phyloP scores from a whole-genome alignment of 2,329 filamentous ascomycete species.

The Neofusicoccum parvum region DNA sequence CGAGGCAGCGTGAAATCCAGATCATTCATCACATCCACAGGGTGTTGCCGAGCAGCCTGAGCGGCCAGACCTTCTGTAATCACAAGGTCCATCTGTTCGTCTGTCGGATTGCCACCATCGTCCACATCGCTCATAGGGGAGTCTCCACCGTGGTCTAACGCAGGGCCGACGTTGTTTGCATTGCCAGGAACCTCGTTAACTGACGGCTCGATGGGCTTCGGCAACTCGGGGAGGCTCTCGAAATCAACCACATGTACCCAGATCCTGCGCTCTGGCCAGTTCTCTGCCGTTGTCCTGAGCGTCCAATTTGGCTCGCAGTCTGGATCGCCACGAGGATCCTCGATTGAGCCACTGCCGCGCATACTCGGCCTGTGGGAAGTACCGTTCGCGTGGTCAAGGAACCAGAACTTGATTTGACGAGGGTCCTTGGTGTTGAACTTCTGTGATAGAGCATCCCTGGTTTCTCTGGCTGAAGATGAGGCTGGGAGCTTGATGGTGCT shows the following conservation, averaged over 20 bases:
- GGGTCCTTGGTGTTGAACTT: conserved; percentile 35
- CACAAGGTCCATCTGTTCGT: conserved; percentile 13
- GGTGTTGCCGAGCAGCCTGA: conserved; percentile 16
- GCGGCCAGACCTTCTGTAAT: conserved; percentile 15
- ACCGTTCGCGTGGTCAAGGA: conserved; percentile 36
- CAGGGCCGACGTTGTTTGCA: background rate
- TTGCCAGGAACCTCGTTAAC: background rate
- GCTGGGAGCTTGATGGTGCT: conserved; percentile 6
- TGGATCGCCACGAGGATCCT: conserved; percentile 32
- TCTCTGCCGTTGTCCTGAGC: conserved; percentile 21
- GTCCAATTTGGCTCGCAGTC: conserved; percentile 24
- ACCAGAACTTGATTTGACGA: conserved; percentile 45
- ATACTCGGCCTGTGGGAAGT: conserved; percentile 34
- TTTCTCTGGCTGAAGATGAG: background rate
- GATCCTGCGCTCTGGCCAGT: conserved; percentile 24
- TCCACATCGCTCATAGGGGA: conserved; percentile 44
- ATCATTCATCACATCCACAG: background rate
- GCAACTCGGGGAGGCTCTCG: conserved; percentile 34
- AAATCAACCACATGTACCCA: conserved; percentile 39
- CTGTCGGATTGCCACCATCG: conserved; percentile 25
- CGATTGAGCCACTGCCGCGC: conserved; percentile 34
- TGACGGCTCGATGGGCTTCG: conserved; percentile 23
- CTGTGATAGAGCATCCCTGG: background rate
- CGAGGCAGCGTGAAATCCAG: background rate
- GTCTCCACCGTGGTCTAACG: conserved; percentile 29